Evolutionary conservation across 768 basidiomycete genomes (phyloP).

Genomic region (Mycena crocata): DNA sequence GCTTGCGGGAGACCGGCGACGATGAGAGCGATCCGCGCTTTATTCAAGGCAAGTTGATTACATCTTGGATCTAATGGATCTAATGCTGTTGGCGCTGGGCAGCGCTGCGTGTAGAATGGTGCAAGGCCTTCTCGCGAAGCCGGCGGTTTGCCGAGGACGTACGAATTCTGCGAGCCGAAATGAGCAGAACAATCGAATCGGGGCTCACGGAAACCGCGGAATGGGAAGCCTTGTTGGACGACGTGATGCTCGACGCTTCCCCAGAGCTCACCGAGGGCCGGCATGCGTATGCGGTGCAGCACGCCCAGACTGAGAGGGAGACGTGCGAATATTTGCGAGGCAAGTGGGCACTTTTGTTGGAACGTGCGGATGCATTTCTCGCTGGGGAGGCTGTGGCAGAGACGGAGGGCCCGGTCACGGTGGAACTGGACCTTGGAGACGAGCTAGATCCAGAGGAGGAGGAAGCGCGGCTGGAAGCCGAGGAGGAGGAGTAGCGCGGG

Average conservation of each 20-base stretch:
- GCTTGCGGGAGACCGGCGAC: no score
- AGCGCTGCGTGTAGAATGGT: constrained; percentile 14
- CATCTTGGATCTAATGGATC: no score
- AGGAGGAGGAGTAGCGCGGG: not conserved
- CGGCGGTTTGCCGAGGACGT: constrained; percentile 14
- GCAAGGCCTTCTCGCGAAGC: not conserved
- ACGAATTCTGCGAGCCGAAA: not conserved
- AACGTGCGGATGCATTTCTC: not conserved
- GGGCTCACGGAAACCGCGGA: not conserved
- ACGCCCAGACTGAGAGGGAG: not conserved
- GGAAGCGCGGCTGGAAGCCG: not conserved
- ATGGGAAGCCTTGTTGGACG: not conserved
- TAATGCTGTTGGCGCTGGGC: no score
- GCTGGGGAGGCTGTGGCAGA: not conserved
- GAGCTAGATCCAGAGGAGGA: not conserved
- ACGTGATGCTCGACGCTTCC: no score
- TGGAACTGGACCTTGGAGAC: not conserved
- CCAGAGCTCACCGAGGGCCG: not conserved
- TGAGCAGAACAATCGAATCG: constrained; percentile 2
- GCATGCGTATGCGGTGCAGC: not conserved
- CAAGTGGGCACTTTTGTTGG: not conserved
- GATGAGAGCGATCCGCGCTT: not conserved
- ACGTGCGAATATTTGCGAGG: not conserved
- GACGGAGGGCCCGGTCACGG: not conserved
- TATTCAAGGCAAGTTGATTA: not conserved